Evolutionary conservation across 2,329 filamentous ascomycete species (phyloP).

Genomic region (Alternaria panax): DNA sequence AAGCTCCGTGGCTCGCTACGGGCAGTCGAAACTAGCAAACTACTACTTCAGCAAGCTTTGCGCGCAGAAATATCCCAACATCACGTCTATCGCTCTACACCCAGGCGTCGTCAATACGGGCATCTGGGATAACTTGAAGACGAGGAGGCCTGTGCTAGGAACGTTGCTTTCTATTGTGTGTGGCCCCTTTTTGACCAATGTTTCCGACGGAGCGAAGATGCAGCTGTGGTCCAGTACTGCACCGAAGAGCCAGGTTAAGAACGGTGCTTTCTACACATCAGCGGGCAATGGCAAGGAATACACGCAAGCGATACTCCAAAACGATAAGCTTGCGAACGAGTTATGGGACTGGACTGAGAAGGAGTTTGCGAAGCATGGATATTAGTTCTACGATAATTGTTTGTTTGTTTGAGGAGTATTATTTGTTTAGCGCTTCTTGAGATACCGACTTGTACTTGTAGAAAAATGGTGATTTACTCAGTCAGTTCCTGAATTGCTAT

Average conservation of each 20-base stretch:
- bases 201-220: conserved; percentile 37
- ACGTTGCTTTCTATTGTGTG: not conserved
- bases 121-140: not conserved
- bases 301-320: conserved; percentile 13
- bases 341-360: conserved; percentile 35
- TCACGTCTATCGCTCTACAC: conserved; percentile 52
- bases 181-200: conserved; percentile 1
- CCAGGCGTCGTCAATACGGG: conserved; percentile 55
- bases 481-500: not conserved
- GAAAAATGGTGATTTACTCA: not conserved
- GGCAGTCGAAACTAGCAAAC: conserved; percentile 58
- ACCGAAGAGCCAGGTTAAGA: conserved; percentile 43
- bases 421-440: not conserved
- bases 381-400: not conserved
- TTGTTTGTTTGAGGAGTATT: not conserved
- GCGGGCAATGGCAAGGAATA: conserved; percentile 33
- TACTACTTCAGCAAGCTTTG: conserved; percentile 52
- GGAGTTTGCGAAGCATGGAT: conserved; percentile 19
- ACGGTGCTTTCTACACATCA: conserved; percentile 51
- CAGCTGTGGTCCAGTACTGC: conserved; percentile 54
- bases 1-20: conserved; percentile 40
- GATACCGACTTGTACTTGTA: not conserved
- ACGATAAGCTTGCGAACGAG: conserved; percentile 21
- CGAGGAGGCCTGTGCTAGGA: not conserved
- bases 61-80: conserved; percentile 51